Percentiles rank a stretch among this genome's conserved stretches.
phyloP scores from a whole-genome alignment of 495 filamentous ascomycete species.

The Penicillium bialowiezense region DNA sequence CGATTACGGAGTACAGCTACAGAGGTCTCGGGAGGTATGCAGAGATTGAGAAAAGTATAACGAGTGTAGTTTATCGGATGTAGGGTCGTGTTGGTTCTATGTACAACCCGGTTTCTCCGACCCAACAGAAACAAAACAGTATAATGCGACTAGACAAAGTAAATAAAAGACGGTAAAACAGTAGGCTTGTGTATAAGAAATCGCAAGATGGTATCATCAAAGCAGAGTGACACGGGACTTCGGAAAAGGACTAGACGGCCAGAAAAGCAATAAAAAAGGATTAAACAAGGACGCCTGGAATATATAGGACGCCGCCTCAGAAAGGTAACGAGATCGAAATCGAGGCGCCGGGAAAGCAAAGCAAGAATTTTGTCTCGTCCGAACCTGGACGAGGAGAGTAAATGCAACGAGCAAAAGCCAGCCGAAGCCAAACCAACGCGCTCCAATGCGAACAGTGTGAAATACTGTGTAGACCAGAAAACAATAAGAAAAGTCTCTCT shows the following conservation, averaged over 20 bases:
- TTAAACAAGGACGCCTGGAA: conserved; percentile 21
- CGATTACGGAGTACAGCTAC: background rate
- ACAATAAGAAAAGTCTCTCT: conserved; percentile 2
- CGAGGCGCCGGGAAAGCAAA: conserved; percentile 19
- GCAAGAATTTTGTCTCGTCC: conserved; percentile 18
- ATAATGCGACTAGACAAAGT: conserved; percentile 6
- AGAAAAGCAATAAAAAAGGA: conserved; percentile 16
- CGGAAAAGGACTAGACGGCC: conserved; percentile 11
- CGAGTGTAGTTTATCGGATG: conserved; percentile 10
- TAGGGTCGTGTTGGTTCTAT: conserved; percentile 18
- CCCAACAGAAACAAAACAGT: conserved; percentile 1
- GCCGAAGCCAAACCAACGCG: conserved; percentile 27
- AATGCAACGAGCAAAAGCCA: conserved; percentile 24
- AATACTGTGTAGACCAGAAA: conserved; percentile 19
- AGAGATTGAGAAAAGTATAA: background rate
- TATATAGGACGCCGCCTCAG: conserved; percentile 31
- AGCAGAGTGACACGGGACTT: conserved; percentile 33
- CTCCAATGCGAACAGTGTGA: conserved; percentile 27
- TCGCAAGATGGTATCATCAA: conserved; percentile 48
- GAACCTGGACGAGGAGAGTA: conserved; percentile 14
- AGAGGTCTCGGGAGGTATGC: conserved; percentile 1
- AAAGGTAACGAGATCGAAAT: conserved; percentile 17
- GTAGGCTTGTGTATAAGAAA: conserved; percentile 9
- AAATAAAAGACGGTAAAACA: conserved; percentile 2
- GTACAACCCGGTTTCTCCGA: conserved; percentile 14